Conservation (phyloP, 139 green algal species). For the Picochlorum sp. region DNA sequence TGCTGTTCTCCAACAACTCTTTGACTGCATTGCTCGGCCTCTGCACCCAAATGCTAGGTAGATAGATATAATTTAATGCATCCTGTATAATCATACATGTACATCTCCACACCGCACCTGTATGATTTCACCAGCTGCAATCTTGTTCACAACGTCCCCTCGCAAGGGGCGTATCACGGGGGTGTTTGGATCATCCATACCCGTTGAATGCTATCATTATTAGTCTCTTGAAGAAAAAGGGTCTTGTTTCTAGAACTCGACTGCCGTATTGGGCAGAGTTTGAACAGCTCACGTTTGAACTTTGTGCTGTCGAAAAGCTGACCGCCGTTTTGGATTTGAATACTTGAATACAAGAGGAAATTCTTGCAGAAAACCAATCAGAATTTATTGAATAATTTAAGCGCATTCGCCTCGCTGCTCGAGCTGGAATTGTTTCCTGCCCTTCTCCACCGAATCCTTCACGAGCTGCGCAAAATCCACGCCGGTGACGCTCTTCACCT, state of each 20-base stretch:
- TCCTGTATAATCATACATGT: not conserved
- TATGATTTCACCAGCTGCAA: conserved; percentile 91
- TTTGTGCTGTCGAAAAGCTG: too few relatives aligned
- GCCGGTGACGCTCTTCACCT: not conserved
- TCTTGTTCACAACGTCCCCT: conserved; percentile 81
- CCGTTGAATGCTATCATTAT: too few relatives aligned
- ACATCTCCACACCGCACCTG: conserved; percentile 27
- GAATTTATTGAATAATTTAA: too few relatives aligned
- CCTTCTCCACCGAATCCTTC: conserved; percentile 7
- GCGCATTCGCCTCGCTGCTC: not conserved
- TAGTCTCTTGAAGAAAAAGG: too few relatives aligned
- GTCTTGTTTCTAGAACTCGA: too few relatives aligned
- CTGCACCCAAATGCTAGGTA: conserved; percentile 31
- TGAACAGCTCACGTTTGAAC: too few relatives aligned
- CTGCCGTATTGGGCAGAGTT: too few relatives aligned
- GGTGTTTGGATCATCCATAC: not conserved
- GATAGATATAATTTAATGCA: not conserved
- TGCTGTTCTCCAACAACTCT: conserved; percentile 95
- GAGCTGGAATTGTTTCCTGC: not conserved
- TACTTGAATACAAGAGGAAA: too few relatives aligned
- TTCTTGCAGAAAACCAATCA: too few relatives aligned
- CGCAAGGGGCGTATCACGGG: conserved; percentile 42
- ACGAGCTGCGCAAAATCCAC: conserved; percentile 6
- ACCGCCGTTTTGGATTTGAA: too few relatives aligned
- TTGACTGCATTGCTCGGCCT: conserved; percentile 83